Evolutionary conservation across 257 asterid genomes (phyloP).

Genomic region (Solanum stenotomum): DNA sequence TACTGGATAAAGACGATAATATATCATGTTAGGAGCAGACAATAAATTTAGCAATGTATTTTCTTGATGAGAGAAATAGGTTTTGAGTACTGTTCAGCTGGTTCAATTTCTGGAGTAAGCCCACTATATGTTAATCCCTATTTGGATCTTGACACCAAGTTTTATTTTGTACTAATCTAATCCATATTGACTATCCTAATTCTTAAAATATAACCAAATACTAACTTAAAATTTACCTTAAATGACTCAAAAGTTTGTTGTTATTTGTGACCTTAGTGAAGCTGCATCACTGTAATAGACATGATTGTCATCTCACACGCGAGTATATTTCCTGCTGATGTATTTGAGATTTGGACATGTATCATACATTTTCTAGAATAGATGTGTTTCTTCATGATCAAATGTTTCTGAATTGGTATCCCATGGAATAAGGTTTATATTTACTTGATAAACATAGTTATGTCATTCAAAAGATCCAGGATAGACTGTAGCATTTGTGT

Average conservation of each 20-base stretch:
- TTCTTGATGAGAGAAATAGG: neutral
- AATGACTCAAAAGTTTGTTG: neutral
- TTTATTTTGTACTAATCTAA: neutral
- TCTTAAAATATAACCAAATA: neutral
- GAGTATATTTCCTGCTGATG: neutral
- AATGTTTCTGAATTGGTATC: neutral
- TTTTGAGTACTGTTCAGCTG: neutral
- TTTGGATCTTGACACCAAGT: neutral
- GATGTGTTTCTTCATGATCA: neutral
- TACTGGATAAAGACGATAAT: neutral
- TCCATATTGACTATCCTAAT: neutral
- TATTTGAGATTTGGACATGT: neutral
- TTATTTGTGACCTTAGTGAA: neutral
- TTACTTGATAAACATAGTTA: neutral
- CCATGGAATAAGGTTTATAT: neutral
- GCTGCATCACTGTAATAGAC: neutral
- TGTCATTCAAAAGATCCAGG: neutral
- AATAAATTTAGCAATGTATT: neutral
- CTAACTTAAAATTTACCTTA: neutral
- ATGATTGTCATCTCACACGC: slow-evolving; percentile 52
- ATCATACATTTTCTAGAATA: neutral
- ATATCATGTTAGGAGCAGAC: neutral
- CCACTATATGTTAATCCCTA: neutral
- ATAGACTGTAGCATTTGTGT: neutral
- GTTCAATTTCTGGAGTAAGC: neutral